These are phyloP conservation scores for Punctularia strigosozonata DNA, from an alignment of 768 basidiomycete species.

Conservation along the genomic window DNA sequence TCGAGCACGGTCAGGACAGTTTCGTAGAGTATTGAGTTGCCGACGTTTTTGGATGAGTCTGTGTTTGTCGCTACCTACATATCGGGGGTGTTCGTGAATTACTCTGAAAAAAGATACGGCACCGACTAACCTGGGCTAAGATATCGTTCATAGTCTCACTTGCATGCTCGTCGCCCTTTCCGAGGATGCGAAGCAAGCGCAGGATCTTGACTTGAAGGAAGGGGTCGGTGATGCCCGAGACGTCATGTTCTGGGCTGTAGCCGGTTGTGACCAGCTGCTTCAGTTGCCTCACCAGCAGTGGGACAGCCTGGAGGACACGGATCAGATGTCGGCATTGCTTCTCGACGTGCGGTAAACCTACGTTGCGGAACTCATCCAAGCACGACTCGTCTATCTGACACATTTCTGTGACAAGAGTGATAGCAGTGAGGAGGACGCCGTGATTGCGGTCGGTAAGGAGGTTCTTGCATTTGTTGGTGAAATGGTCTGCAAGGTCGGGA, in stretches of 20 bases:
- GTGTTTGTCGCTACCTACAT: constrained; percentile 95
- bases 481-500: constrained; percentile 91
- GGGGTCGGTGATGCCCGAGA: constrained; percentile 97
- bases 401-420: constrained; percentile 94
- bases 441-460: constrained; percentile 94
- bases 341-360: constrained; percentile 22
- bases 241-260: constrained; percentile 97
- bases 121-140: constrained; percentile 64
- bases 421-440: constrained; percentile 87
- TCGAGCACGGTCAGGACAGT: constrained; percentile 93
- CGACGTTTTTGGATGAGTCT: constrained; percentile 94
- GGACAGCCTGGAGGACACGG: constrained; percentile 54
- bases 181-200: constrained; percentile 79
- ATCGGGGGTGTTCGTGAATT: neutral
- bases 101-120: neutral
- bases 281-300: constrained; percentile 86
- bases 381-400: constrained; percentile 64
- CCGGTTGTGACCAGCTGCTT: constrained; percentile 93
- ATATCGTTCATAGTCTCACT: constrained; percentile 99
- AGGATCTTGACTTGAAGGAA: constrained; percentile 92
- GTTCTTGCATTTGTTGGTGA: constrained; percentile 76
- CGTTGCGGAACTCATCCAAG: constrained; percentile 83
- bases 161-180: constrained; percentile 71
- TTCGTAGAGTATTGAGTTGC: constrained; percentile 96
- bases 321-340: constrained; percentile 5